These are phyloP conservation scores for Hortiboletus campestris DNA, from an alignment of 768 basidiomycete genomes.

Conservation along the genomic window DNA sequence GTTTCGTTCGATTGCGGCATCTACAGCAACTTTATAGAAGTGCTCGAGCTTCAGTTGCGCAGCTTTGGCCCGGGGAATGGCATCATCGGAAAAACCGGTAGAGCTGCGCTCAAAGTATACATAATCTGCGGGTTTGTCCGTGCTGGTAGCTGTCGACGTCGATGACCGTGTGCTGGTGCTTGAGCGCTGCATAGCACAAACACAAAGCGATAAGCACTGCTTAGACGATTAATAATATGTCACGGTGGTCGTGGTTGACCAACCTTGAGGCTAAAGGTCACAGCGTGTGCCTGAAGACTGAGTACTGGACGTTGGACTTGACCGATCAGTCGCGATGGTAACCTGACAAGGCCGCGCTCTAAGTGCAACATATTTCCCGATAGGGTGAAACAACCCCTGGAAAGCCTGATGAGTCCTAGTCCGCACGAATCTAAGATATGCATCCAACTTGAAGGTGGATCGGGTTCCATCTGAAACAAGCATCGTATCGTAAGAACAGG, in stretches of 20 bases:
- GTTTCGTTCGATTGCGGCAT: conserved; percentile 92
- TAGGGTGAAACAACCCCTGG: conserved; percentile 1
- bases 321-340: conserved; percentile 19
- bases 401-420: too few species aligned
- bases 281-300: not conserved
- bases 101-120: conserved; percentile 90
- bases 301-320: too few species aligned
- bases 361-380: not conserved
- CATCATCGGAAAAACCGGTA: conserved; percentile 73
- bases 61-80: conserved; percentile 78
- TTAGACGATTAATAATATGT: not conserved
- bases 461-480: too few species aligned
- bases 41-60: conserved; percentile 96
- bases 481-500: too few species aligned
- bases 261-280: not conserved
- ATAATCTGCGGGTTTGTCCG: conserved; percentile 60
- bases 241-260: not conserved
- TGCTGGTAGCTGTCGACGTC: conserved; percentile 18
- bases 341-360: not conserved
- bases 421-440: too few species aligned
- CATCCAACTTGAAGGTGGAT: too few species aligned
- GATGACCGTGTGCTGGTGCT: conserved; percentile 31
- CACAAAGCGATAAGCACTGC: not conserved
- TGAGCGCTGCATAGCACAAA: conserved; percentile 29
- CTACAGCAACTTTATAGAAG: conserved; percentile 95